phyloP scores from a whole-genome alignment of 75 land plant species.

The Selaginella moellendorffii region DNA sequence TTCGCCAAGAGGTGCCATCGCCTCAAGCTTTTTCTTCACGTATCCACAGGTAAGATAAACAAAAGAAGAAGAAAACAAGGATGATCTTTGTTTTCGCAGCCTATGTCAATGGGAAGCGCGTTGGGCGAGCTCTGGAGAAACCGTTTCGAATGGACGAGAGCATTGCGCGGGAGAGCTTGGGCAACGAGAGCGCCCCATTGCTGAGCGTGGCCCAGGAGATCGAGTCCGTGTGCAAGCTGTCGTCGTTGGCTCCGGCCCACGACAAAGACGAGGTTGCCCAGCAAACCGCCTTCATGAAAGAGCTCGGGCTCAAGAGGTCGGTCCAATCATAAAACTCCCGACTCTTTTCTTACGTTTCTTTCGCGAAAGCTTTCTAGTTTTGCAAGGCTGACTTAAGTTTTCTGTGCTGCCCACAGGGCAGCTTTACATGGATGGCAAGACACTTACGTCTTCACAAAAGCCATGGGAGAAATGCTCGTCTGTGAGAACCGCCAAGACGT shows the following conservation, averaged over 20 bases:
- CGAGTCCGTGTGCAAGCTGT: background rate
- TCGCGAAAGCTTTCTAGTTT: too few relatives aligned
- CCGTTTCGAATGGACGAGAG: slow-evolving; percentile 52
- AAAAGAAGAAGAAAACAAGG: too few relatives aligned
- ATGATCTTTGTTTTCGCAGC: too few relatives aligned
- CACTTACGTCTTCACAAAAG: background rate
- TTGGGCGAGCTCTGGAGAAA: slow-evolving; percentile 52
- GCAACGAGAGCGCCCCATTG: slow-evolving; percentile 21
- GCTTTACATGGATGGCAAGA: background rate
- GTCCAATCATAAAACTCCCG: background rate
- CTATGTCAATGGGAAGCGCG: slow-evolving; percentile 75
- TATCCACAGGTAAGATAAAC: slow-evolving; percentile 54
- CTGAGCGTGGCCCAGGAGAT: slow-evolving; percentile 12
- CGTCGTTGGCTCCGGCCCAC: background rate
- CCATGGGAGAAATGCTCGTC: background rate
- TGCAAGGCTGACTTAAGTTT: too few relatives aligned
- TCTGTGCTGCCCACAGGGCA: too few relatives aligned
- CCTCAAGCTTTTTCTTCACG: slow-evolving; percentile 65
- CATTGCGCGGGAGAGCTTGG: slow-evolving; percentile 42
- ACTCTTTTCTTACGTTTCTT: too few relatives aligned
- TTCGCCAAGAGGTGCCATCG: slow-evolving; percentile 51
- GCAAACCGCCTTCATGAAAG: slow-evolving; percentile 33
- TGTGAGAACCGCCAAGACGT: background rate
- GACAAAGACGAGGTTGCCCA: background rate
- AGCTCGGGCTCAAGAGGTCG: slow-evolving; percentile 63